A percentile compares a stretch with the other conserved stretches of the same genome.
Conservation (phyloP, 208 protist species). For the Tritrichomonas foetus region DNA sequence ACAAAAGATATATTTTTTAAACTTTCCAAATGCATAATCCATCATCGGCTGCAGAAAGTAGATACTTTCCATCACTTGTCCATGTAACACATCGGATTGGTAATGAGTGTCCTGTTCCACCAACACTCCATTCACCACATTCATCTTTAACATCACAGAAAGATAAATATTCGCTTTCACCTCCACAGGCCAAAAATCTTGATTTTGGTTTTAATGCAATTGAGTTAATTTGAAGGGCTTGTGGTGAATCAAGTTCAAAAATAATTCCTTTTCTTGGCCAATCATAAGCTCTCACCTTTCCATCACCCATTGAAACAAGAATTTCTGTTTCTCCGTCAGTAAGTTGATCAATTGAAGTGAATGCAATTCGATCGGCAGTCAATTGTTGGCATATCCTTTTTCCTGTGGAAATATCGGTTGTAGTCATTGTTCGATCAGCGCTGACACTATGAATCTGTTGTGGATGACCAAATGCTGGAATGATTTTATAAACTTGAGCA, state of each 20-base stretch:
- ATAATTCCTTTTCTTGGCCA: conserved; percentile 13
- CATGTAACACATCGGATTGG: neutral
- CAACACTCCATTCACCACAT: neutral
- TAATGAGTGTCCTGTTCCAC: neutral
- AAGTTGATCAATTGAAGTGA: neutral
- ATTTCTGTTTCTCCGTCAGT: conserved; percentile 32
- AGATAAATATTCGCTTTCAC: neutral
- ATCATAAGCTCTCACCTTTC: neutral
- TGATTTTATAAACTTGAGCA: neutral
- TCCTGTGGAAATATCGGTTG: neutral
- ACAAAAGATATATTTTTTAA: neutral
- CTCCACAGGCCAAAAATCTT: neutral
- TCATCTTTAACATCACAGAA: neutral
- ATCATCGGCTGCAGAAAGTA: neutral
- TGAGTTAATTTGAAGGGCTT: neutral
- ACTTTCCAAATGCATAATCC: neutral
- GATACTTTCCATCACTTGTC: neutral
- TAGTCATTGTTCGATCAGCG: neutral
- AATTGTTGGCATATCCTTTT: neutral
- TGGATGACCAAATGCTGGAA: neutral
- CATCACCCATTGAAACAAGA: conserved; percentile 13
- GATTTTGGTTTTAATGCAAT: neutral
- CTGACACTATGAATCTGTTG: neutral
- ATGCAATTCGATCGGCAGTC: neutral
- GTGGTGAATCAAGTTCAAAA: neutral